phyloP scores from a whole-genome alignment of 371 early-diverging fungal species.

The Zopfochytrium polystomum region DNA sequence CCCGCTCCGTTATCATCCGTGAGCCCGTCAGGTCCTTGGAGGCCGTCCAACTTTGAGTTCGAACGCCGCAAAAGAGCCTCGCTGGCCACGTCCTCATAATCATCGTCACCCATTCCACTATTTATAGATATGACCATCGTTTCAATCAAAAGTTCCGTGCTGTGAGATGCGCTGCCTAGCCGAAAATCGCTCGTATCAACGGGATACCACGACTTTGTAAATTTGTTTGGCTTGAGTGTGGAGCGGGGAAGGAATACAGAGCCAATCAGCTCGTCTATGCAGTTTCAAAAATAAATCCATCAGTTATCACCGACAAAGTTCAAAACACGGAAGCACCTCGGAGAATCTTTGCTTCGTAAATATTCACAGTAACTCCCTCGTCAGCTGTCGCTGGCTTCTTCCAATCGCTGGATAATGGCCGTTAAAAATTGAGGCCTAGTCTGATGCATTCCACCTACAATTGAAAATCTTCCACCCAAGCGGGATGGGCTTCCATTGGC shows the following conservation, averaged over 20 bases:
- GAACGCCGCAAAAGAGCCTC: too few species aligned
- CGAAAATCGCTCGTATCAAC: constrained; percentile 20
- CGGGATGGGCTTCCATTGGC: constrained; percentile 28
- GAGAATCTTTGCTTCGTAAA: constrained; percentile 19
- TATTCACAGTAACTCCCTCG: constrained; percentile 28
- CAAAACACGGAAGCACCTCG: constrained; percentile 6
- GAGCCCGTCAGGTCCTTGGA: too few species aligned
- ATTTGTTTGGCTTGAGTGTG: constrained; percentile 27
- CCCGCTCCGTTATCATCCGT: too few species aligned
- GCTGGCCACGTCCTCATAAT: too few species aligned
- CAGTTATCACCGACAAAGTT: background rate
- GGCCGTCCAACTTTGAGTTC: too few species aligned
- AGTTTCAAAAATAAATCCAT: background rate
- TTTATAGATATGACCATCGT: constrained; percentile 9
- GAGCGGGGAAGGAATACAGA: constrained; percentile 17
- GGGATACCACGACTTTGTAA: constrained; percentile 25
- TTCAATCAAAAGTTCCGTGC: constrained; percentile 12
- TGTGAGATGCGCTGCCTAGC: constrained; percentile 3
- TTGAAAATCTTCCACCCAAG: constrained; percentile 36
- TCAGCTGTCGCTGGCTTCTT: background rate
- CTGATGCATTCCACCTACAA: constrained; percentile 19
- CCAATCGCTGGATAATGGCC: constrained; percentile 3
- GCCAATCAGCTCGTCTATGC: constrained; percentile 36
- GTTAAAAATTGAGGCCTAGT: background rate
- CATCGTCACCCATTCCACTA: too few species aligned